A percentile compares a stretch with the other conserved stretches of the same genome.
Conservation (phyloP, 2,329 filamentous ascomycete species). For the Dactylellina parvicollis region DNA sequence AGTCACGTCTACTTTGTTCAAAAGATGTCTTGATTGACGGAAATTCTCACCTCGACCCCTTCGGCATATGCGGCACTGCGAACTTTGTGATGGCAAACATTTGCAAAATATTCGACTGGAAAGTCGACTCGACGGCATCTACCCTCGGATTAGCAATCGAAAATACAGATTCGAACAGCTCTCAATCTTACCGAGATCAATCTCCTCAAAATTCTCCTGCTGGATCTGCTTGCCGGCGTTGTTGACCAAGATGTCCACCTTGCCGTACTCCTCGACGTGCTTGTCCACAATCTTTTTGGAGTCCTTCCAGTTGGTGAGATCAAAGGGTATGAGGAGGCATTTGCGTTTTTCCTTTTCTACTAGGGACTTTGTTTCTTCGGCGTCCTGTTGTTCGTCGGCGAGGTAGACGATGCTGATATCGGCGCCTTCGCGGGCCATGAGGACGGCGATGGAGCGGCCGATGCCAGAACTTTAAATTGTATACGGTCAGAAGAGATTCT, state of each 20-base stretch:
- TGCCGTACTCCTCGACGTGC: constrained; percentile 66
- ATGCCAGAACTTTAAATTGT: constrained; percentile 65
- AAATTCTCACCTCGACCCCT: constrained; percentile 61
- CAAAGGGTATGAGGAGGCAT: constrained; percentile 65
- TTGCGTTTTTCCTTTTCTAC: constrained; percentile 66
- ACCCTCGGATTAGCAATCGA: background rate
- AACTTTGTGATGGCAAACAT: constrained; percentile 72
- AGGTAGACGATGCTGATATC: constrained; percentile 69
- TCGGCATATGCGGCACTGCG: constrained; percentile 68
- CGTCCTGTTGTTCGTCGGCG: constrained; percentile 68
- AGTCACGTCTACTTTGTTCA: background rate
- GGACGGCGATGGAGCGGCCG: constrained; percentile 67
- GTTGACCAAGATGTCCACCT: constrained; percentile 68
- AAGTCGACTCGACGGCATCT: constrained; percentile 68
- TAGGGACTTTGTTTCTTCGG: constrained; percentile 66
- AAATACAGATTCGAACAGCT: background rate
- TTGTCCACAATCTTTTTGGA: constrained; percentile 67
- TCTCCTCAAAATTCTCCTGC: constrained; percentile 65
- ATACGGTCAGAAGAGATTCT: background rate
- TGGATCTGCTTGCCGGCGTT: constrained; percentile 60
- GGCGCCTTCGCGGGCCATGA: constrained; percentile 70
- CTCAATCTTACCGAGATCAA: constrained; percentile 62
- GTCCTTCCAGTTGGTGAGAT: constrained; percentile 66
- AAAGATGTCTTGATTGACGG: constrained; percentile 60
- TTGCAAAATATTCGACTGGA: constrained; percentile 68